phyloP scores from a whole-genome alignment of 495 filamentous ascomycete genomes.

The Penicillium chermesinum region DNA sequence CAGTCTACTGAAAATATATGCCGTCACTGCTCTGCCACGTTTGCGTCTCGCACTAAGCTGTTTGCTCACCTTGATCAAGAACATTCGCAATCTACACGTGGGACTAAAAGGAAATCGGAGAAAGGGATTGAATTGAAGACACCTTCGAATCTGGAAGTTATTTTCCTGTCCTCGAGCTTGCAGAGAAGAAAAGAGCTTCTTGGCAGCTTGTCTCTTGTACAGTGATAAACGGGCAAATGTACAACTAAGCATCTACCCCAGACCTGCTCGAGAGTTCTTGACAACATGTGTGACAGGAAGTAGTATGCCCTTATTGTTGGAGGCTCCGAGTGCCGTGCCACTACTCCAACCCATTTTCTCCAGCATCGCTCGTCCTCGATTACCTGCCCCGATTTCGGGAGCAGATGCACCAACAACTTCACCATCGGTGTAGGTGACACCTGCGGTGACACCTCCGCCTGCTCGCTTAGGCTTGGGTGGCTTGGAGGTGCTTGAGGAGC shows the following conservation, averaged over 20 bases:
- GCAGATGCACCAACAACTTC: constrained; percentile 82
- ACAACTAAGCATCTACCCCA: constrained; percentile 53
- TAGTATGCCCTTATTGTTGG: constrained; percentile 82
- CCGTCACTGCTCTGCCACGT: constrained; percentile 52
- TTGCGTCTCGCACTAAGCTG: constrained; percentile 63
- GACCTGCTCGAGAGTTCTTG: constrained; percentile 76
- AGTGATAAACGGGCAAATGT: neutral
- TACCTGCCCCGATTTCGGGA: constrained; percentile 76
- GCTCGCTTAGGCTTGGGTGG: constrained; percentile 32
- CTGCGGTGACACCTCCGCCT: constrained; percentile 28
- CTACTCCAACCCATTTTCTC: constrained; percentile 97
- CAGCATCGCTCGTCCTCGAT: constrained; percentile 80
- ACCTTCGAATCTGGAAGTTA: no score
- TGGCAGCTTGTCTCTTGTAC: no score
- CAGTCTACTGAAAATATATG: constrained; percentile 48
- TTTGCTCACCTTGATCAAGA: constrained; percentile 68
- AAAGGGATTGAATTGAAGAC: constrained; percentile 4
- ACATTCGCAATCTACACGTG: constrained; percentile 45
- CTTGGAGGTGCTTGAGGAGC: constrained; percentile 14
- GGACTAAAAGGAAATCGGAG: constrained; percentile 22
- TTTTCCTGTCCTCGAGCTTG: no score
- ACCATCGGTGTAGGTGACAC: constrained; percentile 70
- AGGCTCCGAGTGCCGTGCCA: constrained; percentile 78
- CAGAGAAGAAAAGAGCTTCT: no score
- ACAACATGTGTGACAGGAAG: constrained; percentile 83